Evolutionary conservation across 495 filamentous ascomycete genomes (phyloP), one percentile per base, ranked within the genome.

Genomic region (Tetracladium setigerum): DNA sequence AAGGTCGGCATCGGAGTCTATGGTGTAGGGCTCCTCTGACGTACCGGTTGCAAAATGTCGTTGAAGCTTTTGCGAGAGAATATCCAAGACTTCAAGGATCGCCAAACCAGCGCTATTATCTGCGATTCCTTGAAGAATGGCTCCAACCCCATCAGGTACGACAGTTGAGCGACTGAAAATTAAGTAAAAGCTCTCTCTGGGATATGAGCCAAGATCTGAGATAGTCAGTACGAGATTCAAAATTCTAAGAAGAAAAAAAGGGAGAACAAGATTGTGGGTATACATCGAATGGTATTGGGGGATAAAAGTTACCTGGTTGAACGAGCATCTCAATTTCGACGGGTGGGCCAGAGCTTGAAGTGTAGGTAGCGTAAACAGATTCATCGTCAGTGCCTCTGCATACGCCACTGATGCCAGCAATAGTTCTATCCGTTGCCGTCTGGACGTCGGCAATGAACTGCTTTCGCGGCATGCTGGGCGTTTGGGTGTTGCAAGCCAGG

Each of bases 121-220:
- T n/a, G 39, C 32, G 33, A 50, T 49, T 9, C 62, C 53, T 18
- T 53, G 45, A 7, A 66, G 54, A 5, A 56, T 55, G 17, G 55
- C 55, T 4, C 57, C 41, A 13, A 59, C 49, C 10, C 46, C 53
- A 9, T 52, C 44, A 8, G 57, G 46, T 22, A 51, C n/a, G 27
- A 70, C 45, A 13, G 70, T 59, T 32, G 65, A 46, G 11, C 57
- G 58, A 36, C 70, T 68, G 36, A 62, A 68, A n/a, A 62, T 36
- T 44, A 63, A 51, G 46, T 54, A 60, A 30, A 31, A 56, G 60
- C 67, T 56, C 3, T 62, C 49, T 13, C 11, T 17, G 1, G 63
- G 64, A 46, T 67, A 67, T 0, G 44, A 34, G 44, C 40, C 43
- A 3, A 61, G 33, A 47, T 67, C 65, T 68, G 33, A 19, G 39